A percentile compares a stretch with the other conserved stretches of the same genome.
Conservation (phyloP, 75 land plant genomes). For the Pinus albicaulis region DNA sequence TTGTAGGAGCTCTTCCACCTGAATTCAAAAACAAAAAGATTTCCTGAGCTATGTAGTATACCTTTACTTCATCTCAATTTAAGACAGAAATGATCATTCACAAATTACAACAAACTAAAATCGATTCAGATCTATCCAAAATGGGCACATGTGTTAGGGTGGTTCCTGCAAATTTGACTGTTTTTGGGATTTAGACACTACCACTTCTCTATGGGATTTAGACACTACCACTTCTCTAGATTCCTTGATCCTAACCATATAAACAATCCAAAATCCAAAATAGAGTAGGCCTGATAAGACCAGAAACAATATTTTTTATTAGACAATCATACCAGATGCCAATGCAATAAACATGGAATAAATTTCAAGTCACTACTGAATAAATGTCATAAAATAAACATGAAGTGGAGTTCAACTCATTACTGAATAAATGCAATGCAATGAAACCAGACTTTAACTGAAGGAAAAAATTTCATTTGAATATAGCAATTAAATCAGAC, state of each 20-base stretch:
- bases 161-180: too few species aligned
- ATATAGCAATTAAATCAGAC: too few species aligned
- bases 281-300: not conserved
- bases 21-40: conserved; percentile 5
- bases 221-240: too few species aligned
- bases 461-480: too few species aligned
- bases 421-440: not conserved
- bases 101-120: not conserved
- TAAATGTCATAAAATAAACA: not conserved
- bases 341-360: too few species aligned
- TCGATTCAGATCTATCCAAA: not conserved
- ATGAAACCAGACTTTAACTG: not conserved
- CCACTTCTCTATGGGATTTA: too few species aligned
- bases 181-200: too few species aligned
- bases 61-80: not conserved
- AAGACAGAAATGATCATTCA: not conserved
- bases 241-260: too few species aligned
- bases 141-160: not conserved
- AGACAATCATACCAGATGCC: too few species aligned
- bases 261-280: not conserved
- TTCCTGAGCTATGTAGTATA: not conserved
- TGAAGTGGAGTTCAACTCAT: not conserved
- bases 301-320: not conserved
- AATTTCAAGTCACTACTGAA: too few species aligned
- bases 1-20: conserved; percentile 66